phyloP scores from a whole-genome alignment of 768 basidiomycete genomes.

The Lactarius psammicola region DNA sequence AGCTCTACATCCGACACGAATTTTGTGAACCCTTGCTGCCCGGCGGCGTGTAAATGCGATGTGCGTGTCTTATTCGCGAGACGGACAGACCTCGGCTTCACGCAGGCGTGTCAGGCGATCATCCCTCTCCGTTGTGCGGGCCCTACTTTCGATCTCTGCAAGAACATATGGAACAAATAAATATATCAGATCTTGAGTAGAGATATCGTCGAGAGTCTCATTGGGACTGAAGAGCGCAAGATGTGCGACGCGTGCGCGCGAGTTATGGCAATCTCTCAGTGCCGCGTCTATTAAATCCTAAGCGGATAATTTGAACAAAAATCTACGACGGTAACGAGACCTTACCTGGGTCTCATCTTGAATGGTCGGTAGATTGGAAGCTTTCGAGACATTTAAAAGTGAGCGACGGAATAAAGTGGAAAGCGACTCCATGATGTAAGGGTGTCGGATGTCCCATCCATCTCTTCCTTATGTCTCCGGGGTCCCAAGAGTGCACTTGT shows the following conservation, averaged over 20 bases:
- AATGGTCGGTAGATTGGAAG: constrained; percentile 42
- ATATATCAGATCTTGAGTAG: constrained; percentile 73
- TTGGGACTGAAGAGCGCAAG: constrained; percentile 81
- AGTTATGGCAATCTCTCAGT: constrained; percentile 52
- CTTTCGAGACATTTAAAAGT: constrained; percentile 40
- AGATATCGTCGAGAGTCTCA: constrained; percentile 78
- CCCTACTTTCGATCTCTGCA: constrained; percentile 63
- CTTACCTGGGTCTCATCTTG: constrained; percentile 47
- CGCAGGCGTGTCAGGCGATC: constrained; percentile 57
- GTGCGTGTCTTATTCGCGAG: not conserved
- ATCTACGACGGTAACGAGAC: not conserved
- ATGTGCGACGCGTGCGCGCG: constrained; percentile 53
- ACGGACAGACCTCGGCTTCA: constrained; percentile 53
- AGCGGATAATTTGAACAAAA: not conserved
- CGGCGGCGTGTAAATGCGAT: constrained; percentile 20
- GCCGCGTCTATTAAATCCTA: constrained; percentile 61
- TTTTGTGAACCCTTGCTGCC: constrained; percentile 48
- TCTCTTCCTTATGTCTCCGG: not conserved
- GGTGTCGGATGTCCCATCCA: constrained; percentile 18
- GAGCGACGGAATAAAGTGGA: constrained; percentile 43
- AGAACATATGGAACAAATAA: constrained; percentile 67
- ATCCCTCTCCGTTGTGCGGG: constrained; percentile 52
- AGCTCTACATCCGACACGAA: constrained; percentile 55
- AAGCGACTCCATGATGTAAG: constrained; percentile 34
- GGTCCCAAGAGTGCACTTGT: constrained; percentile 8